These are phyloP conservation scores for Rauvolfia tetraphylla DNA, from an alignment of 257 asterid genomes.

Conservation along the genomic window DNA sequence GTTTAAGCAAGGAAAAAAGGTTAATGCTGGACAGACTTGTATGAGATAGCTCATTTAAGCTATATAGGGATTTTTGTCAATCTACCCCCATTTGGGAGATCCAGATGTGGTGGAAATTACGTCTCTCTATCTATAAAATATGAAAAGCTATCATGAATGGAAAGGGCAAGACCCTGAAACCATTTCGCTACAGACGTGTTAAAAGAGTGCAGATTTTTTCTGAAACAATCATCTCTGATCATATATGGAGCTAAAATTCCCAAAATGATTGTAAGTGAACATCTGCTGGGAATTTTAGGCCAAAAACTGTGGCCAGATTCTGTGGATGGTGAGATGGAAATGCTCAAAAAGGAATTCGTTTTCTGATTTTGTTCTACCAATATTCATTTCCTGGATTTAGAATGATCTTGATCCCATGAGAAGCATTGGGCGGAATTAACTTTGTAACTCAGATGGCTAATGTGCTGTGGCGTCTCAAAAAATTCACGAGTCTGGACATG, in stretches of 20 bases:
- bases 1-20: not conserved
- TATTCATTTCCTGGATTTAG: not conserved
- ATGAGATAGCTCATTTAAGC: not conserved
- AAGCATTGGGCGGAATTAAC: not conserved
- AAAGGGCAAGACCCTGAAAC: not conserved
- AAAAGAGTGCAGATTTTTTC: not conserved
- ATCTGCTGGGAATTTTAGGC: not conserved
- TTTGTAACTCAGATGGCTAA: not conserved
- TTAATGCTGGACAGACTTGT: not conserved
- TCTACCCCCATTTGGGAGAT: not conserved
- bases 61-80: not conserved
- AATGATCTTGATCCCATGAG: not conserved
- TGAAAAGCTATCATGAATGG: not conserved
- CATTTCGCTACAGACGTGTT: not conserved
- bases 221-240: not conserved
- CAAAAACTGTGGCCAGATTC: not conserved
- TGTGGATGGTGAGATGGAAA: not conserved
- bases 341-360: not conserved
- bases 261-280: not conserved
- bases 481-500: too few relatives aligned
- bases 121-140: not conserved
- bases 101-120: not conserved
- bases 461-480: not conserved
- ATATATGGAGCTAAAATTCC: too few relatives aligned
- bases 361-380: not conserved